Percentiles rank a stretch among this genome's conserved stretches.
Conservation (phyloP, 2,329 filamentous ascomycete genomes). For the Trichophyton mentagrophytes region DNA sequence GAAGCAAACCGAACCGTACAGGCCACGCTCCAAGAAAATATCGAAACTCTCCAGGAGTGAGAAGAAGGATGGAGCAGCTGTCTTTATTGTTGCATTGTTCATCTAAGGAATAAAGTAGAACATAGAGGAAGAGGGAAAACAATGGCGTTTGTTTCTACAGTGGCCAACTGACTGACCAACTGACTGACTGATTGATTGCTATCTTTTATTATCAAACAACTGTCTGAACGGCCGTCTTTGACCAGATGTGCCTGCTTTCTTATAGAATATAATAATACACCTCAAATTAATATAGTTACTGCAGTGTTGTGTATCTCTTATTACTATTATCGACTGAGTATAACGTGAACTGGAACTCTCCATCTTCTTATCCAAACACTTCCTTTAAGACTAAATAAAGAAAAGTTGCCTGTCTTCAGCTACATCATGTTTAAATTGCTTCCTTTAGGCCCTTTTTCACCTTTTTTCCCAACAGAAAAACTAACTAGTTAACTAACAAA, state of each 20-base stretch:
- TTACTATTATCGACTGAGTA: neutral
- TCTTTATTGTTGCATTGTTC: neutral
- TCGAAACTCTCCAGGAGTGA: neutral
- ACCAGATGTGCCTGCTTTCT: no score
- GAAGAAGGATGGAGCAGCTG: neutral
- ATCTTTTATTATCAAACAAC: neutral
- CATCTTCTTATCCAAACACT: neutral
- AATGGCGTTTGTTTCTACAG: no score
- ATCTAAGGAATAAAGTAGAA: neutral
- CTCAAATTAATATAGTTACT: no score
- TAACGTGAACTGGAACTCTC: neutral
- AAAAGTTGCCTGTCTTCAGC: neutral
- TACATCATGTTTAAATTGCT: neutral
- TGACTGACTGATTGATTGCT: neutral
- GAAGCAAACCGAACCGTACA: conserved; percentile 3
- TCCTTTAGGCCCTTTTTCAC: neutral
- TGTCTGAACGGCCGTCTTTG: no score
- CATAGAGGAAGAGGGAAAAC: neutral
- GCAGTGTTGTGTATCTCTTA: no score
- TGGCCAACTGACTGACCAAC: neutral
- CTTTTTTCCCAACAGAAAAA: neutral
- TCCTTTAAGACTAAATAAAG: neutral
- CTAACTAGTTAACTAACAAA: no score
- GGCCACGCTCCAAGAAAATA: neutral
- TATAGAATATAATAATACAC: no score